These are phyloP conservation scores for Pisolithus microcarpus DNA, from an alignment of 768 basidiomycete genomes.

Conservation along the genomic window DNA sequence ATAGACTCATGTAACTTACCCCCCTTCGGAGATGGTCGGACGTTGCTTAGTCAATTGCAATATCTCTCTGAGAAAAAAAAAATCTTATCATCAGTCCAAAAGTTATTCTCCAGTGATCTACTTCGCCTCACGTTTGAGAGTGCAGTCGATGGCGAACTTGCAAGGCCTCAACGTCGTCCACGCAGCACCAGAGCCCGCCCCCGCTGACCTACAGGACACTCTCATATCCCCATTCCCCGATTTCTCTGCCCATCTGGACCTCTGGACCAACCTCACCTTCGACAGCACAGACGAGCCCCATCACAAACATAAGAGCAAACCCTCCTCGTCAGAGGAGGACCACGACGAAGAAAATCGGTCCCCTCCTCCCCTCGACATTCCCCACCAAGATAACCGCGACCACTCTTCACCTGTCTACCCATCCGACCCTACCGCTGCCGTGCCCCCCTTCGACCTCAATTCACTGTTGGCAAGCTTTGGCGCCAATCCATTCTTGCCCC, in stretches of 20 bases:
- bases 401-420: neutral
- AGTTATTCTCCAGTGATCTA: no score
- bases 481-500: slow-evolving; percentile 35
- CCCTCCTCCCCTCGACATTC: slow-evolving; percentile 17
- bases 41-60: no score
- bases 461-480: slow-evolving; percentile 31
- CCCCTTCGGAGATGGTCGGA: no score
- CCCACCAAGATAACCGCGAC: slow-evolving; percentile 48
- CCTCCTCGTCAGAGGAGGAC: slow-evolving; percentile 14
- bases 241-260: slow-evolving; percentile 66
- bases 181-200: slow-evolving; percentile 34
- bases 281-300: slow-evolving; percentile 57
- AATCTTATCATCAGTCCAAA: no score
- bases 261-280: slow-evolving; percentile 81
- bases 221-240: slow-evolving; percentile 64
- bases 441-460: slow-evolving; percentile 39
- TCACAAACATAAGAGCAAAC: slow-evolving; percentile 29
- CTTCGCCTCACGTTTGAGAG: no score
- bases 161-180: slow-evolving; percentile 80
- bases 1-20: neutral
- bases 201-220: slow-evolving; percentile 44
- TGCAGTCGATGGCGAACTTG: slow-evolving; percentile 30
- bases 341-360: slow-evolving; percentile 35
- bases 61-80: no score
- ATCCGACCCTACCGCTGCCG: slow-evolving; percentile 24